Evolutionary conservation across 208 protist genomes (phyloP), one percentile per base, ranked within the genome.

Genomic region (Dictyostelium gargantuum): DNA sequence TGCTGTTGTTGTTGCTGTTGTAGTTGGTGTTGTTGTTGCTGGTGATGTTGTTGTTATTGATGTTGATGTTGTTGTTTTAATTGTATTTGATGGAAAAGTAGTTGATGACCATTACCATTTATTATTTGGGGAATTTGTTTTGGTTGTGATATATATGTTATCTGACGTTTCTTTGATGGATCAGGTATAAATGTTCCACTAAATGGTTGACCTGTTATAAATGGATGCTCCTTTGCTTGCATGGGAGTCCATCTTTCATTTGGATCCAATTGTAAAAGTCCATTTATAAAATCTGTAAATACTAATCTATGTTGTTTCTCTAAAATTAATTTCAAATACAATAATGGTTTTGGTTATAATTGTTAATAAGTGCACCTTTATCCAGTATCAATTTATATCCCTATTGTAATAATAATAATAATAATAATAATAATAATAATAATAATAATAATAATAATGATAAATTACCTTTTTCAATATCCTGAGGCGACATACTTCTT

Each of bases 191-290:
- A 95, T 61, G 84, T 38, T 35, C 93, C 93, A 9, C 21, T 74
- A 73, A 38, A 95, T 15, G 75, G 21, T 63, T 91, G 15, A 32
- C 93, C 93, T n/a, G 94, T 96, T 11, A 96, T 80, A 74, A 97
- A 97, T 23, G 95, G 95, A 91, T 97, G 95, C 10, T 70, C 56
- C 29, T 42, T 92, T 5, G 94, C 94, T 77, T 97, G 92, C 13
- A 40, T 48, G 6, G 95, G 50, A 35, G 95, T 91, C 84, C 91
- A 94, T 56, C 95, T 58, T 15, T 93, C 46, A 8, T 23, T 35
- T 54, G 95, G 95, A 74, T 97, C 94, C 6, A 93, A 86, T 23
- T 85, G 56, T 32, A 97, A 79, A 19, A 94, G 72, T 17, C 91
- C 86, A 26, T 81, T 81, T 21, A 97, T 29, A 84, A 97, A 95